These are phyloP conservation scores for Plantago major DNA, from an alignment of 257 asterid species.

Conservation along the genomic window DNA sequence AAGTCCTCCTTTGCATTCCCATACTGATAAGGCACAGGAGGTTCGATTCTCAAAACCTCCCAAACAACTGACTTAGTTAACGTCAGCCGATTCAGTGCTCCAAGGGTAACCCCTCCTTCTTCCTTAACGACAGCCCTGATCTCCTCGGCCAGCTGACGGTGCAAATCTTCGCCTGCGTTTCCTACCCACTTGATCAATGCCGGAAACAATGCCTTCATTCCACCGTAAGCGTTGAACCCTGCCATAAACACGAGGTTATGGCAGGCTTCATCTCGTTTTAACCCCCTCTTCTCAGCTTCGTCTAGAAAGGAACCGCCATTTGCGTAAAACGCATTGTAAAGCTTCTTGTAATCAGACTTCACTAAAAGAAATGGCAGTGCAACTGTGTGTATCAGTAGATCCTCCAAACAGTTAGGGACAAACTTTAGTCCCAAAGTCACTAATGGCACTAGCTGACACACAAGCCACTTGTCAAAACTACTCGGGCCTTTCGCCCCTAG, in stretches of 20 bases:
- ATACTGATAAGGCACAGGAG: conserved; percentile 71
- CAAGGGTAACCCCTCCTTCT: conserved; percentile 36
- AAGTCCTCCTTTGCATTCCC: conserved; percentile 55
- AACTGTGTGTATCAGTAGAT: conserved; percentile 46
- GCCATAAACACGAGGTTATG: conserved; percentile 76
- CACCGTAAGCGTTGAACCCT: conserved; percentile 86
- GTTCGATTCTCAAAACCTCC: conserved; percentile 63
- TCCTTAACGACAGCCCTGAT: conserved; percentile 45
- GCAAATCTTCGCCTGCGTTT: conserved; percentile 46
- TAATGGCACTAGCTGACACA: conserved; percentile 56
- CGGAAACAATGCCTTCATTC: conserved; percentile 65
- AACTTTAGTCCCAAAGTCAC: conserved; percentile 35
- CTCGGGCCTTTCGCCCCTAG: conserved; percentile 45
- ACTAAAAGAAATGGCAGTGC: conserved; percentile 36
- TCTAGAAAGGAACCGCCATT: conserved; percentile 27
- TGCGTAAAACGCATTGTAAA: conserved; percentile 37
- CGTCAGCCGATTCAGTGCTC: conserved; percentile 41
- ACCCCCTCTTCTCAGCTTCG: conserved; percentile 45
- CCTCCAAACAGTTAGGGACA: conserved; percentile 53
- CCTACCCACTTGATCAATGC: conserved; percentile 58
- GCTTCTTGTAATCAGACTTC: conserved; percentile 41
- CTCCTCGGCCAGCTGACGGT: conserved; percentile 50
- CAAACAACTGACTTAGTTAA: conserved; percentile 61
- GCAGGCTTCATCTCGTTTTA: conserved; percentile 69
- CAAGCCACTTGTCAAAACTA: conserved; percentile 50